phyloP scores from a whole-genome alignment of 2,329 filamentous ascomycete species.

The Thermoascus crustaceus region DNA sequence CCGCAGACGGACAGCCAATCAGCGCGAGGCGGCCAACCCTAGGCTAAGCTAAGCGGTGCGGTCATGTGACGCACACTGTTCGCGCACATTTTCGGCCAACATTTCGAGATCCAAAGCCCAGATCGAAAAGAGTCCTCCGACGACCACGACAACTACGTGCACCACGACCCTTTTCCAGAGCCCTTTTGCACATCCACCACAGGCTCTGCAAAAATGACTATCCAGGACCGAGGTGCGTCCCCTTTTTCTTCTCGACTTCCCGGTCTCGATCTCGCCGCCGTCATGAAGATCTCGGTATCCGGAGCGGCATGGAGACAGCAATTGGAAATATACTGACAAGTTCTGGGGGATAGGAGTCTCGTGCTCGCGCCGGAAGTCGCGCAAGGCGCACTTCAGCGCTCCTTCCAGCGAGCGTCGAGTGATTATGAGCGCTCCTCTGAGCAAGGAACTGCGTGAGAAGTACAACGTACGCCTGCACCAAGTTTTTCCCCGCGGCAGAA shows the following conservation, averaged over 20 bases:
- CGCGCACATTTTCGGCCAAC: constrained; percentile 17
- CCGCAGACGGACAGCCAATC: constrained; percentile 10
- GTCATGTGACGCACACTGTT: constrained; percentile 25
- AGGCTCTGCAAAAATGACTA: constrained; percentile 25
- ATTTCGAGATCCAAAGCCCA: constrained; percentile 11
- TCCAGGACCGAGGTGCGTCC: constrained; percentile 23
- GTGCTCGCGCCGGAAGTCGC: constrained; percentile 95
- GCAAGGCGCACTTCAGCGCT: constrained; percentile 95
- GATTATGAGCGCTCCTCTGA: constrained; percentile 94
- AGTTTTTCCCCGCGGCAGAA: neutral
- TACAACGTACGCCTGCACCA: constrained; percentile 91
- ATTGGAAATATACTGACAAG: constrained; percentile 13
- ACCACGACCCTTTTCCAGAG: constrained; percentile 12
- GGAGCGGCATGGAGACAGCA: constrained; percentile 1
- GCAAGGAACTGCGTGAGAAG: constrained; percentile 97
- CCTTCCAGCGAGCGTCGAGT: constrained; percentile 88
- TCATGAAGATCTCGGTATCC: no score
- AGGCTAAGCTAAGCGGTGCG: constrained; percentile 15
- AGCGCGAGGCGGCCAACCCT: constrained; percentile 5
- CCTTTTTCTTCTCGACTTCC: neutral
- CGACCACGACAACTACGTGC: constrained; percentile 15
- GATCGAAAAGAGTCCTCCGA: constrained; percentile 10
- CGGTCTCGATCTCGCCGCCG: neutral
- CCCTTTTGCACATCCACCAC: constrained; percentile 11
- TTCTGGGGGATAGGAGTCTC: constrained; percentile 25